Percentiles rank a stretch among this genome's conserved stretches.
Conservation (phyloP, 2,329 filamentous ascomycete species). For the Talaromyces atroroseus region DNA sequence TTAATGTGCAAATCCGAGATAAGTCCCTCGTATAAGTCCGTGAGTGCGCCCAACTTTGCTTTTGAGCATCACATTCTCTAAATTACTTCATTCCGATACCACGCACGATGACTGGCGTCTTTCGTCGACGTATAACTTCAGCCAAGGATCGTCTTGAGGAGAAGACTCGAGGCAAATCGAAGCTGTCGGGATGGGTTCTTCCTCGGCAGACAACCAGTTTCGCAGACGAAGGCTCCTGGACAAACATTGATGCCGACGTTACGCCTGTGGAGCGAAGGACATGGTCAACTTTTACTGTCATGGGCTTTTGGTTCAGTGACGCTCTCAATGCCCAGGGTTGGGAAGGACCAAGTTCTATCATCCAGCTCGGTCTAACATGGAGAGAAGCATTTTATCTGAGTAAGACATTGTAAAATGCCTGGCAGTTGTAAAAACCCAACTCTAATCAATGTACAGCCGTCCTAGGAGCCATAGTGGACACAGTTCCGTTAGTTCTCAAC, state of each 20-base stretch:
- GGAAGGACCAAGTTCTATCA: slow-evolving; percentile 43
- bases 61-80: too few species aligned
- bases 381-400: slow-evolving; percentile 21
- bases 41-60: too few species aligned
- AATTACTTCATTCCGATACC: too few species aligned
- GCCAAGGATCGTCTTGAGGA: background rate
- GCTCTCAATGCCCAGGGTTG: slow-evolving; percentile 43
- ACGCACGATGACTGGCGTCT: background rate
- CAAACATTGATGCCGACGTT: slow-evolving; percentile 43
- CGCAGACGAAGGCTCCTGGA: slow-evolving; percentile 17
- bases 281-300: slow-evolving; percentile 39
- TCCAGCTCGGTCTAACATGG: slow-evolving; percentile 43
- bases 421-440: background rate
- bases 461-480: background rate
- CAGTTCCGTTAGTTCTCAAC: slow-evolving; percentile 14
- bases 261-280: slow-evolving; percentile 42
- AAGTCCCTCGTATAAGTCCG: too few species aligned
- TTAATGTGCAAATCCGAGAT: too few species aligned
- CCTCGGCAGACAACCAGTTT: slow-evolving; percentile 36
- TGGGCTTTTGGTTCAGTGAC: slow-evolving; percentile 46
- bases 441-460: background rate
- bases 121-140: background rate
- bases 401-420: too few species aligned
- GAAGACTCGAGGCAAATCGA: background rate
- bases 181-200: slow-evolving; percentile 36